Percentiles rank a stretch among this genome's conserved stretches.
Conservation (phyloP, 495 filamentous ascomycete genomes). For the Daldinia childiae region DNA sequence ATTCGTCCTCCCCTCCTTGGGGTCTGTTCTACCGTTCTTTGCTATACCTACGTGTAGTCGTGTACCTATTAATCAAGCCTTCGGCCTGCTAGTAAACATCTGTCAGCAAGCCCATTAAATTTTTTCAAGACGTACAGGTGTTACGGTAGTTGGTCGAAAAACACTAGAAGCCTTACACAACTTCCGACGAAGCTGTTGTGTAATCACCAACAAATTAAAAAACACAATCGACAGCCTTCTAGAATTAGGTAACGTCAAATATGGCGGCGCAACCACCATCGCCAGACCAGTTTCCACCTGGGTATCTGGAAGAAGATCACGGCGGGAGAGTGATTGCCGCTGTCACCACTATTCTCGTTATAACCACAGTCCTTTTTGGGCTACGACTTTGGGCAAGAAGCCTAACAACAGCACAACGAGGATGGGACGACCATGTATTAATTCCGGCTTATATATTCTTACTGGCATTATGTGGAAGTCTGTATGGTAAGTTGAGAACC, state of each 20-base stretch:
- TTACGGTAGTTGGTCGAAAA: background rate
- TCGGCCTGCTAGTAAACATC: background rate
- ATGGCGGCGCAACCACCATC: slow-evolving; percentile 17
- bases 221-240: background rate
- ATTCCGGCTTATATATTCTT: slow-evolving; percentile 30
- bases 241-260: background rate
- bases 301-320: slow-evolving; percentile 28
- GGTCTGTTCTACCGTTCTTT: background rate
- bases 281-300: slow-evolving; percentile 24
- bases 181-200: background rate
- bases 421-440: slow-evolving; percentile 37
- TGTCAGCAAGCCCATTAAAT: background rate
- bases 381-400: slow-evolving; percentile 32
- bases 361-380: slow-evolving; percentile 28
- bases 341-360: slow-evolving; percentile 32
- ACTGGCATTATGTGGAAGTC: slow-evolving; percentile 10
- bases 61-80: background rate
- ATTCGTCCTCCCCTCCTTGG: background rate
- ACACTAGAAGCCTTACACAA: background rate
- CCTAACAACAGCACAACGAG: slow-evolving; percentile 28
- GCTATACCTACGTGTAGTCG: background rate
- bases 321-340: slow-evolving; percentile 26
- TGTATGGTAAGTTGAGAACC: background rate
- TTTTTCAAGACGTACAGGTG: background rate
- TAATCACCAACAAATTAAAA: background rate